Conservation (phyloP, 2,329 filamentous ascomycete genomes). For the Ceratocystis papillata region DNA sequence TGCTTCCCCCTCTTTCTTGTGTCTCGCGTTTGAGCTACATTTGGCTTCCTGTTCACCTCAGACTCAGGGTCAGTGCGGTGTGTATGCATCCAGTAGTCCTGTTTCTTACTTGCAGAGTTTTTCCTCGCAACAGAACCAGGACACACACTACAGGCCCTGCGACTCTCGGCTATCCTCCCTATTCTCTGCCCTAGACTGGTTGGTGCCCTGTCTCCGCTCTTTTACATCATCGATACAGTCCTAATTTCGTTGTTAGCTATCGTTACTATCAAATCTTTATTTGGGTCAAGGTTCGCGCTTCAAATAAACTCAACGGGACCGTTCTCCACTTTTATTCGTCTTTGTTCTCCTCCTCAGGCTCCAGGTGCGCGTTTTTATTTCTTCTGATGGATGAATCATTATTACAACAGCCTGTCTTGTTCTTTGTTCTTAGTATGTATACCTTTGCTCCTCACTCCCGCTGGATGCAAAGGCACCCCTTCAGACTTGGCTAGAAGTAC, state of each 20-base stretch:
- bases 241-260: too few species aligned
- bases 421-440: too few species aligned
- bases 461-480: too few species aligned
- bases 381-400: too few species aligned
- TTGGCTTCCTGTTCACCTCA: not conserved
- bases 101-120: not conserved
- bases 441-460: too few species aligned
- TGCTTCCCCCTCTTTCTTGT: not conserved
- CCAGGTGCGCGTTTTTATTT: not conserved
- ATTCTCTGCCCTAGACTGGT: not conserved
- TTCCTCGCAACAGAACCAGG: not conserved
- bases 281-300: too few species aligned
- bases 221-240: too few species aligned
- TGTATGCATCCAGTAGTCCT: not conserved
- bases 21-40: not conserved
- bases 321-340: not conserved
- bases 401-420: too few species aligned
- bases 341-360: not conserved
- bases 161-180: not conserved
- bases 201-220: not conserved
- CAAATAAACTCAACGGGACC: too few species aligned
- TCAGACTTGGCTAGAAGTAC: too few species aligned
- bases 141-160: not conserved
- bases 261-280: too few species aligned
- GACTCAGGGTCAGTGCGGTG: slow-evolving; percentile 1